These are phyloP conservation scores for Lipomyces japonicus DNA, from an alignment of 805 yeast genomes.

Conservation along the genomic window DNA sequence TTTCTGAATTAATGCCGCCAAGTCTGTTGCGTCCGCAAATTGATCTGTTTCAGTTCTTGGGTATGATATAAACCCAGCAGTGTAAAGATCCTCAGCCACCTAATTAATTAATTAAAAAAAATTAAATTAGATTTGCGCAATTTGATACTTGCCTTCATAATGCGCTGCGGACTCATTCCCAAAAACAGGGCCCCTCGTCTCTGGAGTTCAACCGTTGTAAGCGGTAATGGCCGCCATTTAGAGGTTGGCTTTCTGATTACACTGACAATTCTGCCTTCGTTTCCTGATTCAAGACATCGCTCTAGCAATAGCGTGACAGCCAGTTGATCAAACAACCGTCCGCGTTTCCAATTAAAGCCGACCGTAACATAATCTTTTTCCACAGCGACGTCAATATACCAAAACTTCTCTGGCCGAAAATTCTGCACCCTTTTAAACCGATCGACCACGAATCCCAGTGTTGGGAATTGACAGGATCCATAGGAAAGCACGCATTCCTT, in stretches of 20 bases:
- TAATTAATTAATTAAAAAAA: slow-evolving; percentile 28
- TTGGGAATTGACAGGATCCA: slow-evolving; percentile 96
- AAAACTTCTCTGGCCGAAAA: slow-evolving; percentile 74
- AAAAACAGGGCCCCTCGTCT: slow-evolving; percentile 74
- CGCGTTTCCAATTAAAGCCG: slow-evolving; percentile 60
- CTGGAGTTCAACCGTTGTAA: slow-evolving; percentile 92
- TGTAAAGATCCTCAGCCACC: slow-evolving; percentile 78
- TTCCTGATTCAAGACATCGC: slow-evolving; percentile 53
- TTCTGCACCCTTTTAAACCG: slow-evolving; percentile 69
- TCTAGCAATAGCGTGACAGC: slow-evolving; percentile 64
- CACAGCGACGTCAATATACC: slow-evolving; percentile 58
- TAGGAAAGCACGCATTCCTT: slow-evolving; percentile 77
- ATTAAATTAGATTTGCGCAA: not conserved
- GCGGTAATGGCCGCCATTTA: slow-evolving; percentile 79
- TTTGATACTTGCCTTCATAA: slow-evolving; percentile 47
- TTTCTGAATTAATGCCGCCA: slow-evolving; percentile 54
- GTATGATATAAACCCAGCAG: slow-evolving; percentile 80
- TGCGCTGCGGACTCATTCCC: slow-evolving; percentile 72
- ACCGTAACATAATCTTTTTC: slow-evolving; percentile 40
- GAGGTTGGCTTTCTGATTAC: slow-evolving; percentile 61
- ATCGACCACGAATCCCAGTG: slow-evolving; percentile 93
- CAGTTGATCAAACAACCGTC: slow-evolving; percentile 67
- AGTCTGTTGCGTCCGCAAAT: slow-evolving; percentile 74
- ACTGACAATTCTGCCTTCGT: slow-evolving; percentile 50
- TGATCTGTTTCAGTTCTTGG: slow-evolving; percentile 97